These are phyloP conservation scores for Plasmodium cynomolgi DNA, from an alignment of 169 alveolate genomes.

Conservation along the genomic window DNA sequence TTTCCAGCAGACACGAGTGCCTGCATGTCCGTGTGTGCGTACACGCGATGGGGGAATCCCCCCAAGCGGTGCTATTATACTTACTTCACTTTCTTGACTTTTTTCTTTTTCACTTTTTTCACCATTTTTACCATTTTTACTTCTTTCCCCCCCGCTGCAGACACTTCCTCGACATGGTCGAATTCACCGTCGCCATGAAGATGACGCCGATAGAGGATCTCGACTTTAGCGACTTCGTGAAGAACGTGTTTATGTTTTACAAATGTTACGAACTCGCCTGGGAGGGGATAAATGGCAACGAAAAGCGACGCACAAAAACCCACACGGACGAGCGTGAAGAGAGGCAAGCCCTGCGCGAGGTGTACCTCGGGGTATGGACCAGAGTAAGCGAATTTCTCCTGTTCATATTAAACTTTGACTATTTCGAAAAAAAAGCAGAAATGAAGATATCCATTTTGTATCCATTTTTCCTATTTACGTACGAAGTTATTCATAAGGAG, in stretches of 20 bases:
- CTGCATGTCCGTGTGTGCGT: background rate
- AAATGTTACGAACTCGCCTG: conserved; percentile 43
- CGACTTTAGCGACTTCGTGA: conserved; percentile 26
- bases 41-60: background rate
- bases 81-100: background rate
- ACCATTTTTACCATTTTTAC: background rate
- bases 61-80: background rate
- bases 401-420: conserved; percentile 38
- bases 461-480: conserved; percentile 77
- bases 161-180: conserved; percentile 59
- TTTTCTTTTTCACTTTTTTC: background rate
- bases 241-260: conserved; percentile 48
- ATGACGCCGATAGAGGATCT: conserved; percentile 22
- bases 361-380: conserved; percentile 31
- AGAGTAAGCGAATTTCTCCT: conserved; percentile 46
- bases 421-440: conserved; percentile 67
- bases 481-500: conserved; percentile 43
- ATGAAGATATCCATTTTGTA: conserved; percentile 10
- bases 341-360: background rate
- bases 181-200: conserved; percentile 41
- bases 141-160: background rate
- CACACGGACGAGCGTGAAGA: background rate
- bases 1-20: background rate
- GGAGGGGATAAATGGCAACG: background rate
- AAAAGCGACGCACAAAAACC: background rate